These are phyloP conservation scores for Corynascus novoguineensis DNA, from an alignment of 495 filamentous ascomycete genomes.

Conservation along the genomic window DNA sequence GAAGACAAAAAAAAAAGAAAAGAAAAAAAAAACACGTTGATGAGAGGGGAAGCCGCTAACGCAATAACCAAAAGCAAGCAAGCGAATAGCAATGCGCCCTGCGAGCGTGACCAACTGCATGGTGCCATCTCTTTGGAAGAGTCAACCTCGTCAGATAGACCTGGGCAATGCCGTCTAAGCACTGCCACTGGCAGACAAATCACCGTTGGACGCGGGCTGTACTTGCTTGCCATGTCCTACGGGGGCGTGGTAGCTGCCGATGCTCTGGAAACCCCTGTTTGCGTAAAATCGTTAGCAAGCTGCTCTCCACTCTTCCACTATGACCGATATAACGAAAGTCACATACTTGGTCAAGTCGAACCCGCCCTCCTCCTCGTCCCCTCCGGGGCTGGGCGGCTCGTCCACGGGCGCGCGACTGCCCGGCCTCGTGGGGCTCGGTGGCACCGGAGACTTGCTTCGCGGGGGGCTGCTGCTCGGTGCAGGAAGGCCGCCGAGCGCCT, in stretches of 20 bases:
- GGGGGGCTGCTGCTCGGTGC: slow-evolving; percentile 64
- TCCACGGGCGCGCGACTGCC: slow-evolving; percentile 12
- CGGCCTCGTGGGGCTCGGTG: slow-evolving; percentile 28
- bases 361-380: slow-evolving; percentile 27
- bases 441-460: slow-evolving; percentile 30
- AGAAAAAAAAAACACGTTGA: too few relatives aligned
- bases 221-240: slow-evolving; percentile 32
- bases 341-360: slow-evolving; percentile 39
- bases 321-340: not conserved
- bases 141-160: too few relatives aligned
- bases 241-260: slow-evolving; percentile 35
- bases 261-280: slow-evolving; percentile 39
- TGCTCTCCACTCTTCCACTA: not conserved
- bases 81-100: too few relatives aligned
- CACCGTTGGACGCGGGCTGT: slow-evolving; percentile 21
- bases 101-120: too few relatives aligned
- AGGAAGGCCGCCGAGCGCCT: slow-evolving; percentile 39
- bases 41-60: too few relatives aligned
- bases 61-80: too few relatives aligned
- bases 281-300: not conserved
- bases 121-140: too few relatives aligned
- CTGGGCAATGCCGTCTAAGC: not conserved
- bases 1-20: too few relatives aligned
- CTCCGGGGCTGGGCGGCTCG: slow-evolving; percentile 21
- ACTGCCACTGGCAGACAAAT: slow-evolving; percentile 10